These are phyloP conservation scores for Dothidotthia symphoricarpi DNA, from an alignment of 2,329 filamentous ascomycete species.

Conservation along the genomic window DNA sequence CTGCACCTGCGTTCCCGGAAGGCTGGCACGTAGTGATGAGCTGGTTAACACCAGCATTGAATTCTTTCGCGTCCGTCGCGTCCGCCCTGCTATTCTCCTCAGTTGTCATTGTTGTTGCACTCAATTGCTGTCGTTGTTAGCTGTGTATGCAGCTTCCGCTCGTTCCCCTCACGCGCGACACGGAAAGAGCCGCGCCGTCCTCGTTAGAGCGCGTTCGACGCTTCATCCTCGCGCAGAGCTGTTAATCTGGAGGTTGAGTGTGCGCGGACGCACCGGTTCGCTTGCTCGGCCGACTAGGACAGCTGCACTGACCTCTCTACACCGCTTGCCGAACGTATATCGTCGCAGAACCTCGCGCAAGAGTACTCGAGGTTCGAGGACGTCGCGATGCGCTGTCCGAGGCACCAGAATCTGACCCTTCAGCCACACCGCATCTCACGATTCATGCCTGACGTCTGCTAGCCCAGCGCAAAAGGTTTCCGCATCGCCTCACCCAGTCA, in stretches of 20 bases:
- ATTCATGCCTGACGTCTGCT: conserved; percentile 38
- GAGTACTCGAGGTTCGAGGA: conserved; percentile 30
- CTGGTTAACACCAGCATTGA: conserved; percentile 37
- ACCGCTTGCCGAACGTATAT: conserved; percentile 41
- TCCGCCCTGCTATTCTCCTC: conserved; percentile 28
- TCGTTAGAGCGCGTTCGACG: conserved; percentile 10
- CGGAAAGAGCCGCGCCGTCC: conserved; percentile 11
- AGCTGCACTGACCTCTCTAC: conserved; percentile 41
- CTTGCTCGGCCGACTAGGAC: conserved; percentile 31
- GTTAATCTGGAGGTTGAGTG: conserved; percentile 17
- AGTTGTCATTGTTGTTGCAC: conserved; percentile 15
- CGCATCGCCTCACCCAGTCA: conserved; percentile 32
- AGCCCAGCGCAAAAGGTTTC: conserved; percentile 31
- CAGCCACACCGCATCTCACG: conserved; percentile 32
- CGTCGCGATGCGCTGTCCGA: conserved; percentile 42
- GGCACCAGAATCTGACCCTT: conserved; percentile 30
- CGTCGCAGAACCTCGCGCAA: conserved; percentile 33
- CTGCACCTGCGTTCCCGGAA: conserved; percentile 39
- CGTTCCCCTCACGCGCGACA: conserved; percentile 22
- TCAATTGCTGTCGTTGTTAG: conserved; percentile 16
- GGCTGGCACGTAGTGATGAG: conserved; percentile 27
- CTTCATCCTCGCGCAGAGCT: conserved; percentile 15
- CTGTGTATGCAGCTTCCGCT: conserved; percentile 12
- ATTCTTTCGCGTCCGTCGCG: conserved; percentile 23
- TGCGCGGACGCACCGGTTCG: conserved; percentile 19